These are phyloP conservation scores for Trichoderma afroharzianum DNA, from an alignment of 2,329 filamentous ascomycete species.

Conservation along the genomic window DNA sequence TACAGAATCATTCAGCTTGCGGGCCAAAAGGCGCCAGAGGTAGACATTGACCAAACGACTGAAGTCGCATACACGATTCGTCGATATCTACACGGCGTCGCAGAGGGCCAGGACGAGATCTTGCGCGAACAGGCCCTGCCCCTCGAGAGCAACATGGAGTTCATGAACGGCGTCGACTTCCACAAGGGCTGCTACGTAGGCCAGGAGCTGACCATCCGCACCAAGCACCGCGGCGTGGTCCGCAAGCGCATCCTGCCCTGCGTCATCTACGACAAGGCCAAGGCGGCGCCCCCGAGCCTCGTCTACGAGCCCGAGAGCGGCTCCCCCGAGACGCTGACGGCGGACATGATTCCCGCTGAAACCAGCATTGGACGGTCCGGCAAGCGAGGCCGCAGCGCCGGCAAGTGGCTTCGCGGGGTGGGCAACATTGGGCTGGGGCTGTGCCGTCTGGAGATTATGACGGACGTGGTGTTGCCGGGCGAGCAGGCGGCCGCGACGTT, in stretches of 20 bases:
- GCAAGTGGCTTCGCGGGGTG: slow-evolving; percentile 74
- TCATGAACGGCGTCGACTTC: slow-evolving; percentile 83
- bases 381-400: slow-evolving; percentile 66
- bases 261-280: slow-evolving; percentile 58
- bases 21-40: slow-evolving; percentile 29
- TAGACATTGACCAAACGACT: slow-evolving; percentile 45
- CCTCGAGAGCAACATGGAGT: slow-evolving; percentile 84
- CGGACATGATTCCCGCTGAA: slow-evolving; percentile 40
- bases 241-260: slow-evolving; percentile 85
- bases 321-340: slow-evolving; percentile 27
- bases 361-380: slow-evolving; percentile 49
- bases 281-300: slow-evolving; percentile 38
- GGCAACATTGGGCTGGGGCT: slow-evolving; percentile 85
- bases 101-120: slow-evolving; percentile 83
- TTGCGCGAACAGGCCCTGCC: slow-evolving; percentile 68
- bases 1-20: slow-evolving; percentile 41
- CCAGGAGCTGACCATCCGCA: slow-evolving; percentile 94
- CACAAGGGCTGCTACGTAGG: slow-evolving; percentile 96
- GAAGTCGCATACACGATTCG: slow-evolving; percentile 67
- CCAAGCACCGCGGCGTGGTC: slow-evolving; percentile 89
- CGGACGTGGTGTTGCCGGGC: slow-evolving; percentile 68
- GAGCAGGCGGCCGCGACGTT: slow-evolving; percentile 62
- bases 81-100: slow-evolving; percentile 73
- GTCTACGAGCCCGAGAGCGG: slow-evolving; percentile 42
- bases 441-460: slow-evolving; percentile 89